These are phyloP conservation scores for Fusarium papillatum DNA, from an alignment of 2,329 filamentous ascomycete species.

Conservation along the genomic window DNA sequence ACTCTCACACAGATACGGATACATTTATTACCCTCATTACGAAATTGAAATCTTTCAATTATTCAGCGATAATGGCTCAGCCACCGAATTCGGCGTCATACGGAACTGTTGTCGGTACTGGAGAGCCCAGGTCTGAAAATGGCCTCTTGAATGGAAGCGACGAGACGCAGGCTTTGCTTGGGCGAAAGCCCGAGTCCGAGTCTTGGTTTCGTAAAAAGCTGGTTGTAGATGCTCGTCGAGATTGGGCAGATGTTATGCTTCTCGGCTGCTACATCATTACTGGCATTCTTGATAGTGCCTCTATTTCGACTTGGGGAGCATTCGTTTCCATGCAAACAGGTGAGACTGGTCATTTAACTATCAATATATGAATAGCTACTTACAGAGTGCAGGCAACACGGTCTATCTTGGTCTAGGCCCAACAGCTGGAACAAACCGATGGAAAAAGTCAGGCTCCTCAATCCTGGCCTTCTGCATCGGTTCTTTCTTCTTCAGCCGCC, in stretches of 20 bases:
- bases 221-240: constrained; percentile 53
- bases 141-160: constrained; percentile 7
- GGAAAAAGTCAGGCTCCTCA: constrained; percentile 67
- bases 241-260: constrained; percentile 77
- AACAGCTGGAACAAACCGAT: constrained; percentile 64
- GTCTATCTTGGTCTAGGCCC: constrained; percentile 84
- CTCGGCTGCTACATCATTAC: constrained; percentile 83
- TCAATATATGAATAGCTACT: background rate
- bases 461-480: constrained; percentile 80
- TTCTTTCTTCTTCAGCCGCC: constrained; percentile 77
- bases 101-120: constrained; percentile 27
- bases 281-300: constrained; percentile 81
- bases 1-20: background rate
- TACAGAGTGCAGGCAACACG: constrained; percentile 71
- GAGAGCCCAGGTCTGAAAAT: constrained; percentile 14
- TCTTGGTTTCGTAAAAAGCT: constrained; percentile 38
- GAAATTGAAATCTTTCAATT: background rate
- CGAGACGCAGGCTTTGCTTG: constrained; percentile 33
- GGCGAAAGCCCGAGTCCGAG: constrained; percentile 23
- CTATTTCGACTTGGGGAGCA: constrained; percentile 82
- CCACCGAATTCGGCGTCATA: constrained; percentile 23
- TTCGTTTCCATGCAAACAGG: constrained; percentile 91
- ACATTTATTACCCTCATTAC: background rate
- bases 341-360: constrained; percentile 45
- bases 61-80: constrained; percentile 25